Base-by-base conservation (phyloP, 2,329 filamentous ascomycete species). In the Phyllosticta citriasiana region DNA sequence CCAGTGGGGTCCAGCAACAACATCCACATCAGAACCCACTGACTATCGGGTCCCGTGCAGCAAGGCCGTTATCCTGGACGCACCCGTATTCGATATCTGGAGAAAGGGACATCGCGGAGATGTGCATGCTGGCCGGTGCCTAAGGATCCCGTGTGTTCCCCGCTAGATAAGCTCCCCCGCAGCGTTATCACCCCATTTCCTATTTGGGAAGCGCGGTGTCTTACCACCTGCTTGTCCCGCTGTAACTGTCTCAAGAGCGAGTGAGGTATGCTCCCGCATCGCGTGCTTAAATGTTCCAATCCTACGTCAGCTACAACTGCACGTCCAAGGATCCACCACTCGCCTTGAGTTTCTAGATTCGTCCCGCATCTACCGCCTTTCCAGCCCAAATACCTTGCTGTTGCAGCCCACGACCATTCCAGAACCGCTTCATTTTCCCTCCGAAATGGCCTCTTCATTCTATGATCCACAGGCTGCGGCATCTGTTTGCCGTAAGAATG, bases 81-180 rank as follows among this genome's bases (percentile, higher is more conserved):
- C 40, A n/a, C n/a, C 33, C n/a, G 14, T 7, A n/a, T 6, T 47
- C n/a, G 40, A 47, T n/a, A 47, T 16, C 4, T 30, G 35, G 25
- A 14, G 4, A 16, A 30, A 33, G 35, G 19, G 8, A 27, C 22
- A 12, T 19, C n/a, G 26, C 12, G 26, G 26, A 26, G 10, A 14
- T 6, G 50, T 8, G 27, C n/a, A 14, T 19, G 22, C 33, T 40
- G 52, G 33, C 12, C 12, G 50, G n/a, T 55, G 14, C 22, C 33
- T 40, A 30, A 19, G 14, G 33, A 40, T n/a, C n/a, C 40, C 40
- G 2, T 16, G n/a, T 30, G n/a, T 30, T 30, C 40, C 40, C 40
- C 50, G 35, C 51, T 24, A 25, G 58, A 60, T 60, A 60, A 60
- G 58, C 40, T 47, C 58, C 58, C 27, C 58, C 58, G 58, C 58